Evolutionary conservation across 2,329 filamentous ascomycete species (phyloP).

Genomic region (Thelonectria blattea): DNA sequence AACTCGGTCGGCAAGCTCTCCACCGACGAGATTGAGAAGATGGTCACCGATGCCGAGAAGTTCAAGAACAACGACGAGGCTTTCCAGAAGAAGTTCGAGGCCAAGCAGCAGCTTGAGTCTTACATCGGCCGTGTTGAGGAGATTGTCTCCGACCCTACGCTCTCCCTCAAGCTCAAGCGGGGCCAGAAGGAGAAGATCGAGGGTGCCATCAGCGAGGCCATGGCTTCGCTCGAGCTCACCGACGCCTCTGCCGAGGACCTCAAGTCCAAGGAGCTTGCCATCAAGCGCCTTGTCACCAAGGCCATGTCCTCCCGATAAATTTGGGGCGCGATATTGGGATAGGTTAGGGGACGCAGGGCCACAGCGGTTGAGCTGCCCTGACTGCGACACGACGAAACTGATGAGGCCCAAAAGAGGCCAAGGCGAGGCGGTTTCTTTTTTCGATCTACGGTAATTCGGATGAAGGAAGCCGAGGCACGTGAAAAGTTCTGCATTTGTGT

Average conservation of each 20-base stretch:
- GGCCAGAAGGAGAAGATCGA: constrained; percentile 99
- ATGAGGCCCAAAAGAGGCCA: constrained; percentile 26
- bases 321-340: constrained; percentile 16
- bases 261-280: constrained; percentile 99
- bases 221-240: constrained; percentile 95
- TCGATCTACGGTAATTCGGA: constrained; percentile 43
- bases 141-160: constrained; percentile 94
- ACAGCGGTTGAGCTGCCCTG: constrained; percentile 27
- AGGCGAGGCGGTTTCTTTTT: constrained; percentile 34
- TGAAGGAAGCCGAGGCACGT: constrained; percentile 42
- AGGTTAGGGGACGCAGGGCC: constrained; percentile 27
- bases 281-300: constrained; percentile 99
- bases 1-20: constrained; percentile 99
- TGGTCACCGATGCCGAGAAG: constrained; percentile 96
- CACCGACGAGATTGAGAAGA: constrained; percentile 92
- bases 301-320: constrained; percentile 90
- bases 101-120: constrained; percentile 97
- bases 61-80: constrained; percentile 98
- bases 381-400: constrained; percentile 27
- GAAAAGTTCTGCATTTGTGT: constrained; percentile 45
- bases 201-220: constrained; percentile 93
- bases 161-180: constrained; percentile 97
- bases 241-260: constrained; percentile 91
- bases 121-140: constrained; percentile 99
- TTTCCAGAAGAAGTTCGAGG: constrained; percentile 99